Percentiles rank a stretch among this genome's conserved stretches.
Conservation (phyloP, 495 filamentous ascomycete species). For the Oidiodendron maius region DNA sequence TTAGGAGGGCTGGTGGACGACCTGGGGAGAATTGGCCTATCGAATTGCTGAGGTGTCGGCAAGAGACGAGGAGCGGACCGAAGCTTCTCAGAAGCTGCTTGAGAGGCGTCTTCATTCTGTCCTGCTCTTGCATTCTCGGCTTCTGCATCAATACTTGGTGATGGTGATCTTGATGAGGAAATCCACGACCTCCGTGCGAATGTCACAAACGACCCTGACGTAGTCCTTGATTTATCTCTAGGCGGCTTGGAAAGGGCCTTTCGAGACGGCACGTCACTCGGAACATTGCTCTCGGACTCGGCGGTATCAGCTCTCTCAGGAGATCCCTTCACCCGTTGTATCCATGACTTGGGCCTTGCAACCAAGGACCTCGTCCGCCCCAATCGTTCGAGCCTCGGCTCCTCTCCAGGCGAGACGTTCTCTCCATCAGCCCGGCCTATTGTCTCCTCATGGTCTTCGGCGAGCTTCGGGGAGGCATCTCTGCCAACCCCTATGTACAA, state of each 20-base stretch:
- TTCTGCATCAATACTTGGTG: conserved; percentile 33
- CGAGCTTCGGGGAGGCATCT: neutral
- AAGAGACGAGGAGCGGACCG: too few relatives aligned
- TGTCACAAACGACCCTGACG: conserved; percentile 57
- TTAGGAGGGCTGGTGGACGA: conserved; percentile 8
- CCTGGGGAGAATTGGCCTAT: conserved; percentile 7
- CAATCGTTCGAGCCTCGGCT: conserved; percentile 18
- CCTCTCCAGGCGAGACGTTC: conserved; percentile 15
- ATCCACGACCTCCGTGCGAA: conserved; percentile 66
- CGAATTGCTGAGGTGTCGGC: conserved; percentile 7
- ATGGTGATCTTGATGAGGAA: conserved; percentile 54
- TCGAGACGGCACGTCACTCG: conserved; percentile 17
- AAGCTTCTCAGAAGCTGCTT: too few relatives aligned
- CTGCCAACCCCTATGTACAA: conserved; percentile 4
- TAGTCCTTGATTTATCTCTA: conserved; percentile 20
- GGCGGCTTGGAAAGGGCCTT: conserved; percentile 17
- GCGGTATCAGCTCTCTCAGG: conserved; percentile 15
- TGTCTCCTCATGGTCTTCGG: neutral
- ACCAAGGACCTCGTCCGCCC: conserved; percentile 24
- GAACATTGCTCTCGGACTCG: conserved; percentile 10
- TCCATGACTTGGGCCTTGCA: conserved; percentile 25
- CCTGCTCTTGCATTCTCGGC: too few relatives aligned
- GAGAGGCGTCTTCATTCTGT: conserved; percentile 6
- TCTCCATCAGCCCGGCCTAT: conserved; percentile 6
- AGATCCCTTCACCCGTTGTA: conserved; percentile 22